Conservation (phyloP, 768 basidiomycete genomes). For the Termitomyces sp. region DNA sequence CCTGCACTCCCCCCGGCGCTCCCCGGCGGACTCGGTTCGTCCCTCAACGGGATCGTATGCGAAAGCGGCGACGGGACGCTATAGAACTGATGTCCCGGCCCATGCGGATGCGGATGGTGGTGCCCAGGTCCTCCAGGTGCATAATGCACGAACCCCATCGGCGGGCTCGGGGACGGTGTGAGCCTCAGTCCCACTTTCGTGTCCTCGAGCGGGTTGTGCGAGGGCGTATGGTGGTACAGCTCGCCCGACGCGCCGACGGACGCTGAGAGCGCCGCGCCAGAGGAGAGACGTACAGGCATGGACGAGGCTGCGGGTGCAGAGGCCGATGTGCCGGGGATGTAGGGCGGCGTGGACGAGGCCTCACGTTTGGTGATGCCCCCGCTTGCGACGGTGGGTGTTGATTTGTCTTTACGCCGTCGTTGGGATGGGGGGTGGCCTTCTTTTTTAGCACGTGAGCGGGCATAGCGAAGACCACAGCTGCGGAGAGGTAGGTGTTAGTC, state of each 20-base stretch:
- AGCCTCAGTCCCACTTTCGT: constrained; percentile 27
- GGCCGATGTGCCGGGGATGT: constrained; percentile 33
- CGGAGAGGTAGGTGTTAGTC: not conserved
- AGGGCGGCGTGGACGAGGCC: constrained; percentile 30
- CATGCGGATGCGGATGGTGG: constrained; percentile 25
- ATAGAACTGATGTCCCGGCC: constrained; percentile 33
- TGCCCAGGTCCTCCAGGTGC: constrained; percentile 31
- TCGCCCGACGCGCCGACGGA: constrained; percentile 57
- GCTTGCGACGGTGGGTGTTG: not conserved
- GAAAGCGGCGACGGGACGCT: constrained; percentile 51
- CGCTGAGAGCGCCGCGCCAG: constrained; percentile 47
- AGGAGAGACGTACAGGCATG: constrained; percentile 41
- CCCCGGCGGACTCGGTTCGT: constrained; percentile 13
- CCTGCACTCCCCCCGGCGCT: too few relatives aligned
- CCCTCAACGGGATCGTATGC: constrained; percentile 28
- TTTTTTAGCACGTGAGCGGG: constrained; percentile 86
- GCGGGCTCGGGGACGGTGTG: constrained; percentile 69
- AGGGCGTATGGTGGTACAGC: constrained; percentile 39
- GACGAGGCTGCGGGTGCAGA: constrained; percentile 4
- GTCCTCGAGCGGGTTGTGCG: constrained; percentile 16
- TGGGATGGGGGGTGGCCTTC: constrained; percentile 58
- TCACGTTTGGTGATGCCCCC: constrained; percentile 34
- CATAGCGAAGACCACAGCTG: constrained; percentile 83
- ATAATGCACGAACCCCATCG: constrained; percentile 58
- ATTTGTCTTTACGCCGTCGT: constrained; percentile 66